Percentiles rank a stretch among this genome's conserved stretches.
Evolutionary conservation across 2,329 filamentous ascomycete species (phyloP).

Genomic region (Fusarium sp.): DNA sequence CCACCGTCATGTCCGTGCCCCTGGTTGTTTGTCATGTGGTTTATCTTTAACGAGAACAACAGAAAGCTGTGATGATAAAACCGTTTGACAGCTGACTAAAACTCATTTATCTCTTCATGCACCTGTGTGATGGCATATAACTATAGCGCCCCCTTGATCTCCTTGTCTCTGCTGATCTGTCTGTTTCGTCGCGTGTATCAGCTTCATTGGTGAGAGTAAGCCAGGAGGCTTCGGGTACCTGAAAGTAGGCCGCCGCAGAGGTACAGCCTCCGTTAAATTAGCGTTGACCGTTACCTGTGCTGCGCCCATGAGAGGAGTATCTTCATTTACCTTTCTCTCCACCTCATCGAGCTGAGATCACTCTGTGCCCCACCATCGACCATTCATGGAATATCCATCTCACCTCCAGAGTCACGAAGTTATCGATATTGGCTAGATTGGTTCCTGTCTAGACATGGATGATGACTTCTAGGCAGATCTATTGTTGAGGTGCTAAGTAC

Average conservation of each 20-base stretch:
- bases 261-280: constrained; percentile 22
- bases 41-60: not conserved
- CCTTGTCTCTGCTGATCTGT: constrained; percentile 16
- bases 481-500: constrained; percentile 21
- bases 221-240: constrained; percentile 24
- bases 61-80: not conserved
- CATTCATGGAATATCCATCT: constrained; percentile 3
- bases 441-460: constrained; percentile 13
- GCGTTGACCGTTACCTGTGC: constrained; percentile 8
- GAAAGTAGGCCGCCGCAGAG: not conserved
- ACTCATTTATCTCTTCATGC: not conserved
- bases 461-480: not conserved
- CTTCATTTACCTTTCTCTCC: constrained; percentile 34
- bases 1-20: constrained; percentile 36
- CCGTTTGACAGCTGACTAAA: not conserved
- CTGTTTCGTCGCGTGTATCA: constrained; percentile 37
- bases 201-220: constrained; percentile 26
- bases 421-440: constrained; percentile 15
- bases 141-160: not conserved
- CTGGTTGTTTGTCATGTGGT: constrained; percentile 10
- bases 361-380: constrained; percentile 26
- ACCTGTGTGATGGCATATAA: constrained; percentile 8
- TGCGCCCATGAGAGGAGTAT: constrained; percentile 10
- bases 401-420: constrained; percentile 1
- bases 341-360: constrained; percentile 28